Conservation (phyloP, 257 asterid species). For the Fraxinus cuspidata region DNA sequence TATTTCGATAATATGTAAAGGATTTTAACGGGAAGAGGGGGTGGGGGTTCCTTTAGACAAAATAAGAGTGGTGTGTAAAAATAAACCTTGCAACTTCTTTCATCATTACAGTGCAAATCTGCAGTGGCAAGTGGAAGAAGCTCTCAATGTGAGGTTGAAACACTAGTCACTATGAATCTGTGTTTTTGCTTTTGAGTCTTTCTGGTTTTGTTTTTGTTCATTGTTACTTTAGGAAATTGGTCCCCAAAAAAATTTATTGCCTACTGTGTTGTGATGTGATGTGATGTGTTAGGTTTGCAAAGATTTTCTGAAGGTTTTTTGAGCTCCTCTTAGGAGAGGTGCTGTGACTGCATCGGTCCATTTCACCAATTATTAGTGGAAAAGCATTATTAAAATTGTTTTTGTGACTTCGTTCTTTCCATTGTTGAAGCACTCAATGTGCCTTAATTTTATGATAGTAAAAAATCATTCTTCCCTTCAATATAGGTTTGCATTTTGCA, state of each 20-base stretch:
- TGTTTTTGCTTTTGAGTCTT: no score
- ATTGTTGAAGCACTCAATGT: background rate
- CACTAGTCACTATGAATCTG: no score
- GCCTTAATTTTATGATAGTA: background rate
- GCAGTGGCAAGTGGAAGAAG: background rate
- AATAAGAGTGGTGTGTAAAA: no score
- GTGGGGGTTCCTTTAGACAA: no score
- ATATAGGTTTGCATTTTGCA: background rate
- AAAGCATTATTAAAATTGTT: background rate
- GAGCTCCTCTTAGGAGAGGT: background rate
- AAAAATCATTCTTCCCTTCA: background rate
- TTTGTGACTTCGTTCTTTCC: background rate
- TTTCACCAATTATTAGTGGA: background rate
- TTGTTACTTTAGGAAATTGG: background rate
- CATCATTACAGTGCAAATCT: no score
- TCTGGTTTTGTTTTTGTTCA: no score
- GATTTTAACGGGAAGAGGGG: background rate
- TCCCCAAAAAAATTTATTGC: background rate
- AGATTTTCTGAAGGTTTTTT: background rate
- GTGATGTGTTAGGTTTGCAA: background rate
- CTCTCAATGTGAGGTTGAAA: background rate
- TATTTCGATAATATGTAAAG: background rate
- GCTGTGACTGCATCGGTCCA: background rate
- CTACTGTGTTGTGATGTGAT: background rate
- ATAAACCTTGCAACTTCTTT: no score